Conservation (phyloP, 345 rosid genomes). For the Citrus trifoliata region DNA sequence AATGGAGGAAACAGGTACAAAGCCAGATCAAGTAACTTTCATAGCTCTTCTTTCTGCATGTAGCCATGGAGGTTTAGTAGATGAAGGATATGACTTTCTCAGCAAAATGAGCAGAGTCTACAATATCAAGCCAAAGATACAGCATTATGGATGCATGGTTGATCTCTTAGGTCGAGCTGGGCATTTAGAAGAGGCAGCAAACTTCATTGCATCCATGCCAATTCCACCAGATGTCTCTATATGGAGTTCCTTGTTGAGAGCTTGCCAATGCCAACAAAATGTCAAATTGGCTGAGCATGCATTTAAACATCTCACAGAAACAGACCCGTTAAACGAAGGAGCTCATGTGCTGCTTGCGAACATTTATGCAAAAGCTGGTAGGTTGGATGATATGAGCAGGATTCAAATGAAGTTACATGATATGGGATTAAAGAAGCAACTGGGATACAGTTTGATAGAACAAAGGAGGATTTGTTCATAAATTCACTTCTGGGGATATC, state of each 20-base stretch:
- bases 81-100: conserved; percentile 18
- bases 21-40: conserved; percentile 15
- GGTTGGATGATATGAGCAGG: conserved; percentile 19
- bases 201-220: conserved; percentile 16
- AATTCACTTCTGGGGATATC: conserved; percentile 2
- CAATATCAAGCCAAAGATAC: conserved; percentile 12
- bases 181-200: background rate
- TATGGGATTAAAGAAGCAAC: conserved; percentile 16
- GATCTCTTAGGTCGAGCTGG: conserved; percentile 5
- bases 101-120: conserved; percentile 17
- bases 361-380: conserved; percentile 20
- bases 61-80: conserved; percentile 27
- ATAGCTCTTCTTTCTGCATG: conserved; percentile 24
- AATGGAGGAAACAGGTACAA: conserved; percentile 17
- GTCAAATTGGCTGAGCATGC: conserved; percentile 17
- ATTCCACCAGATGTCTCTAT: background rate
- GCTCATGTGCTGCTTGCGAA: conserved; percentile 21
- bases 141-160: conserved; percentile 5
- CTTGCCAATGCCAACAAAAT: background rate
- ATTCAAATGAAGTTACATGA: conserved; percentile 20
- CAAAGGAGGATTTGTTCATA: conserved; percentile 21
- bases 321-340: conserved; percentile 15
- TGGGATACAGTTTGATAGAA: conserved; percentile 18
- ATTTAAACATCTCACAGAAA: conserved; percentile 18
- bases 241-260: conserved; percentile 8